A percentile compares a stretch with the other conserved stretches of the same genome.
phyloP scores from a whole-genome alignment of 1,284 basidiomycete species.

The Leccinum fallax region DNA sequence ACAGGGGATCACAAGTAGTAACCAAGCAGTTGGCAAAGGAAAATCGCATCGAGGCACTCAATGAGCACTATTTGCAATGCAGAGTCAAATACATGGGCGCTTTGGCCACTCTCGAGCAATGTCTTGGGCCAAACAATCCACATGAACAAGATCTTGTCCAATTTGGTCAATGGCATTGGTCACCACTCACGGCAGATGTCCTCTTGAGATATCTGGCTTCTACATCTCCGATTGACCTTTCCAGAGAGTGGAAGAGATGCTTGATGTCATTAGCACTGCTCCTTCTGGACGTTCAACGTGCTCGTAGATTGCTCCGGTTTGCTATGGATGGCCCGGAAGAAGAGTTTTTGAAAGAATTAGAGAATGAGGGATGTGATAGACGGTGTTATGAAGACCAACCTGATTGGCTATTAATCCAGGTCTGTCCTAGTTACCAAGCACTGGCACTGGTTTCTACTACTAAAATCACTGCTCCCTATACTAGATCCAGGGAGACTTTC shows the following conservation, averaged over 20 bases:
- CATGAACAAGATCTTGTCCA: no score
- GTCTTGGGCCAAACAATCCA: no score
- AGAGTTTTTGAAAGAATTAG: conserved; percentile 39
- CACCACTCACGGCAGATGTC: neutral
- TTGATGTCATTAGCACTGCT: neutral
- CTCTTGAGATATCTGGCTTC: neutral
- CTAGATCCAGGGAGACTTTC: conserved; percentile 48
- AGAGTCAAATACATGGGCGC: no score
- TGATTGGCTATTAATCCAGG: conserved; percentile 54
- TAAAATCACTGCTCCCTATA: neutral
- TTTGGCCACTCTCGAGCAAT: no score
- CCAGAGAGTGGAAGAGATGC: neutral
- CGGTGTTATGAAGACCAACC: conserved; percentile 14
- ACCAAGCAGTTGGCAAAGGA: neutral
- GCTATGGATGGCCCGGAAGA: conserved; percentile 12
- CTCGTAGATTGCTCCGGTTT: conserved; percentile 19
- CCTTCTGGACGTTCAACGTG: conserved; percentile 37
- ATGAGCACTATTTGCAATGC: no score
- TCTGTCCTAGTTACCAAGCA: conserved; percentile 11
- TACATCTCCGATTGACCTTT: neutral
- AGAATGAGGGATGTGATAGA: conserved; percentile 27
- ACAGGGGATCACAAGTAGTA: no score
- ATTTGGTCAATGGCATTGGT: no score
- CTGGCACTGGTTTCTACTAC: no score
- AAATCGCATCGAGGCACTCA: no score